These are phyloP conservation scores for Aspergillus steynii DNA, from an alignment of 495 filamentous ascomycete genomes.

Conservation along the genomic window DNA sequence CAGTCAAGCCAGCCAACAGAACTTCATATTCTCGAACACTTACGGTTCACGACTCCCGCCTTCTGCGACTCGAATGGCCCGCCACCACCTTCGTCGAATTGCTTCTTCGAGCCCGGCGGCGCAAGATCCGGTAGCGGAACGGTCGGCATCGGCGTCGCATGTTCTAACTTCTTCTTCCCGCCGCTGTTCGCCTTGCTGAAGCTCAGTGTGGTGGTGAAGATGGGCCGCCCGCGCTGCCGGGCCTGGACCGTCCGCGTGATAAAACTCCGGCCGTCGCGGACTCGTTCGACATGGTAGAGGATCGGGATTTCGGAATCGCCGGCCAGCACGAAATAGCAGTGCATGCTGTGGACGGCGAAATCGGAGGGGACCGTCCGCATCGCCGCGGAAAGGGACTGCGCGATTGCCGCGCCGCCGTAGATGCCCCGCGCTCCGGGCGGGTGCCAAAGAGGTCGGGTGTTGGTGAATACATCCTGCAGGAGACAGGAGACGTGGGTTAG, in stretches of 20 bases:
- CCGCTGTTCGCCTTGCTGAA: slow-evolving; percentile 75
- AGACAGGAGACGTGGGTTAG: slow-evolving; percentile 5
- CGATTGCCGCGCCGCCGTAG: slow-evolving; percentile 90
- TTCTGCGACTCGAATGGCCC: slow-evolving; percentile 46
- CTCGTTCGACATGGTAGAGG: slow-evolving; percentile 88
- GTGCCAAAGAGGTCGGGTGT: slow-evolving; percentile 86
- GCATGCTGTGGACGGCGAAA: slow-evolving; percentile 90
- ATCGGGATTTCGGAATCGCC: slow-evolving; percentile 83
- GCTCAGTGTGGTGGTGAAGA: slow-evolving; percentile 92
- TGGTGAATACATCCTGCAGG: slow-evolving; percentile 82
- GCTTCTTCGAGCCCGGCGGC: slow-evolving; percentile 21
- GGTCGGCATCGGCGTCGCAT: slow-evolving; percentile 35
- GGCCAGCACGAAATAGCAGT: slow-evolving; percentile 97
- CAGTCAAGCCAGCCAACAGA: slow-evolving; percentile 2
- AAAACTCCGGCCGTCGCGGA: slow-evolving; percentile 88
- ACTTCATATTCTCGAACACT: slow-evolving; percentile 11
- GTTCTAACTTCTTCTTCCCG: slow-evolving; percentile 57
- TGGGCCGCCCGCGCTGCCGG: slow-evolving; percentile 79
- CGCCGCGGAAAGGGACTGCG: slow-evolving; percentile 85
- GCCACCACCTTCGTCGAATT: slow-evolving; percentile 31
- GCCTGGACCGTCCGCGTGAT: slow-evolving; percentile 95
- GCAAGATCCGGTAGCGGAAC: slow-evolving; percentile 28
- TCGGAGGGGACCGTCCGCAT: slow-evolving; percentile 77
- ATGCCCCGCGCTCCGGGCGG: slow-evolving; percentile 88
- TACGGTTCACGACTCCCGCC: slow-evolving; percentile 46